Evolutionary conservation across 768 basidiomycete genomes (phyloP), one percentile per base, ranked within the genome.

Genomic region (Mycena galericulata): DNA sequence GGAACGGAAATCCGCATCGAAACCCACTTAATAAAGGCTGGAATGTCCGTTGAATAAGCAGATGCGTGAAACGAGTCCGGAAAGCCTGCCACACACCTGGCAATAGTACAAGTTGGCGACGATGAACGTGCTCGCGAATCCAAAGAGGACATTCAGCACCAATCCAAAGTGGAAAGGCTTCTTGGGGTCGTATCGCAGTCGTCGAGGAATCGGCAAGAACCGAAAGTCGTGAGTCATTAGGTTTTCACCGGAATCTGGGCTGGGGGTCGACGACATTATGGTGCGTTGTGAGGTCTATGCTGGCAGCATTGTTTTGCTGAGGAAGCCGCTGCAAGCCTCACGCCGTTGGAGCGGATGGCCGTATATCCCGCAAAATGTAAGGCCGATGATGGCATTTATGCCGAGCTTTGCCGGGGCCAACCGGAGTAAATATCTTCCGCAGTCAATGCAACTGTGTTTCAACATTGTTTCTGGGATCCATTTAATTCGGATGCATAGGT

Each of bases 81-180:
- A 38, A 29, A 4, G 32, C 22, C 0, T 2, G 4, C 12, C 18
- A 8, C 55, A 15, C 57, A 68, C 70, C 58, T 94, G 92, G 68
- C 90, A 92, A 71, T 95, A 96, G 75, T 95, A 95, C 51, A 95
- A 75, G 74, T 95, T 95, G n/a, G 89, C 86, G 17, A 89, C 89
- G 46, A 81, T 83, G 72, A 89, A 87, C 32, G 90, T 92, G 69
- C 88, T 86, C 27, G 85, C 88, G 67, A 89, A 81, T 20, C 89
- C 92, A 73, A 93, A 92, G 0, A 87, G 81, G 14, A 83, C 72
- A 67, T 91, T 92, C 38, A 89, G 74, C 47, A 84, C 36, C 12
- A 87, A 55, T 4, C 87, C 86, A 69, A 90, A 90, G 62, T 85
- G 79, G 40, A 85, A 85, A 0, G 87, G 86, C 20, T 79, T 83